Evolutionary conservation across 352 stramenopile species (phyloP), one percentile per base, ranked within the genome.

Genomic region (Phytophthora vignae): DNA sequence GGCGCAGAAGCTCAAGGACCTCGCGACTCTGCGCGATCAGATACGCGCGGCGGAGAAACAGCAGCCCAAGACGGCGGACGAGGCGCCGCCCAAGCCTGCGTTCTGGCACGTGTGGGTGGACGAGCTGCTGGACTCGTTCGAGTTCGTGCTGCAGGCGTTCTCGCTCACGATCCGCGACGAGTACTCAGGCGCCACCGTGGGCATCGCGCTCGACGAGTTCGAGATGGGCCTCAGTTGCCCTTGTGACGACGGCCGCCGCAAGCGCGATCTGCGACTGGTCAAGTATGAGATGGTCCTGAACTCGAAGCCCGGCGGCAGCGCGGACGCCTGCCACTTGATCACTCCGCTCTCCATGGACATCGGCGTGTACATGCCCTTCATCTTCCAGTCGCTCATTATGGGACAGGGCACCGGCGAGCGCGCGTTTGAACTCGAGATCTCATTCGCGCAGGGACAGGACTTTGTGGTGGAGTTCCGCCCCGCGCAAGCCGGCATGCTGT

Each of bases 221-320:
- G 77, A 88, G 36, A 84, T 95, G 54, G 74, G 83, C 3, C 74
- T 77, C 25, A 84, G 76, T 22, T 55, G 56, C 11, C 55, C 60
- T 1, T 75, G 57, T 25, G 62, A 67, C 44, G 77, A 78, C 27
- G 55, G 65, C 19, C 76, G 73, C 59, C 76, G 79, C 53, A 85
- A 91, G 54, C 84, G 87, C 36, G 10, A 61, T 12, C 64, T 95
- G 29, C 72, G 78, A 53, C 52, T 95, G 40, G 66, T 79, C 52
- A 81, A 94, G 21, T 93, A 94, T 55, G 76, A 84, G 61, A 77
- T 95, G 55, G 85, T 92, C 40, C 73, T 92, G 57, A 92, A 93
- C 68, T 69, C 84, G 1, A 72, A 78, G 33, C 64, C 74, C 31
- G 61, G 71, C 64, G 42, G 63, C 44, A 79, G 62, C 53, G 55